Conservation (phyloP, 139 green algal species). For the Diplosphaera chodatii region DNA sequence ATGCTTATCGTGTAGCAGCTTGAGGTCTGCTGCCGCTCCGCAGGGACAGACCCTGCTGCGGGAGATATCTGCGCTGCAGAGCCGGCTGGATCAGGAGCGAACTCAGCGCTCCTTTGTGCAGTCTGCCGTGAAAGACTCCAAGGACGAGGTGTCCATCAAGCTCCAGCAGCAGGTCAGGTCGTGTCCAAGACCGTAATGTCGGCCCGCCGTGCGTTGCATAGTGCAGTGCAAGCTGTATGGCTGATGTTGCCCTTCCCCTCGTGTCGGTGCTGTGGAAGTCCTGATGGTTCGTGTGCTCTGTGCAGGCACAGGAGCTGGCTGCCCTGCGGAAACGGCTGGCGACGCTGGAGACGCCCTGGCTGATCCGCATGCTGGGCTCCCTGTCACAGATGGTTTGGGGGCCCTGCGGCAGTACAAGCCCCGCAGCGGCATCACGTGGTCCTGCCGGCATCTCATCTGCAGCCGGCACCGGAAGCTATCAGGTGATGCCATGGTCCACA, state of each 20-base stretch:
- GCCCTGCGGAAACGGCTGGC: neutral
- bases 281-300: no score
- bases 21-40: neutral
- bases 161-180: neutral
- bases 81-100: conserved; percentile 18
- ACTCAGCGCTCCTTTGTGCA: conserved; percentile 21
- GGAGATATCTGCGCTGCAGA: conserved; percentile 19
- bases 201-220: no score
- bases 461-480: neutral
- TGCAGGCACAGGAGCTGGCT: neutral
- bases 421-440: no score
- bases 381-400: neutral
- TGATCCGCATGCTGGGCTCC: neutral
- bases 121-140: neutral
- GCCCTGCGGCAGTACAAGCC: neutral
- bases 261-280: no score
- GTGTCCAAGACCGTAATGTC: no score
- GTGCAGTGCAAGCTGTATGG: no score
- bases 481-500: neutral
- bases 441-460: neutral
- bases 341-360: conserved; percentile 2
- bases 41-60: conserved; percentile 8
- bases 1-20: no score
- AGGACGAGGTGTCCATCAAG: neutral
- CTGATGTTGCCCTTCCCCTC: no score